Conservation (phyloP, 208 protist genomes). For the Polymyxa betae region DNA sequence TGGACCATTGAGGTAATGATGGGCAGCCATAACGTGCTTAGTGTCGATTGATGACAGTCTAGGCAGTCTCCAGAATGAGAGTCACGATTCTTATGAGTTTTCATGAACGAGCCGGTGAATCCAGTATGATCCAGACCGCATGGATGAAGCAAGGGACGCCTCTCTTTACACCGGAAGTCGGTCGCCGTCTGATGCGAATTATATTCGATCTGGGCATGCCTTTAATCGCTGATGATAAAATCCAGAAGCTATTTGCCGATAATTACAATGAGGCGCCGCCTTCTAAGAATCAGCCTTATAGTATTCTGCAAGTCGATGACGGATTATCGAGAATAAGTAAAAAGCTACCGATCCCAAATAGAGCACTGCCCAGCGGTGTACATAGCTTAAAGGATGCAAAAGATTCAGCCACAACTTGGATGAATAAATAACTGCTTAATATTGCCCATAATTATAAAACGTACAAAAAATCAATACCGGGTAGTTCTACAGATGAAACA, state of each 20-base stretch:
- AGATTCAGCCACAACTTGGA: slow-evolving; percentile 25
- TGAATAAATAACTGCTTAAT: neutral
- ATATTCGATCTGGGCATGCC: slow-evolving; percentile 13
- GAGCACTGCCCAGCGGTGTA: neutral
- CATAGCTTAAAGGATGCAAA: slow-evolving; percentile 2
- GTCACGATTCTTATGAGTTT: slow-evolving; percentile 2
- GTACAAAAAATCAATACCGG: too few species aligned
- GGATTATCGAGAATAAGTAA: neutral
- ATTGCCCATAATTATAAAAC: too few species aligned
- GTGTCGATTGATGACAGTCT: neutral
- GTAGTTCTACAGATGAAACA: too few species aligned
- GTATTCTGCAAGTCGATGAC: slow-evolving; percentile 9
- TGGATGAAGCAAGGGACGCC: neutral
- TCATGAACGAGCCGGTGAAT: slow-evolving; percentile 8
- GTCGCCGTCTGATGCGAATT: neutral
- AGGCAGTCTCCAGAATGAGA: neutral
- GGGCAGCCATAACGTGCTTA: neutral
- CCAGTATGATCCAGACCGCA: neutral
- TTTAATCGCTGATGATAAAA: neutral
- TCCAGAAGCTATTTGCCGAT: neutral
- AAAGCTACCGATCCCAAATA: neutral
- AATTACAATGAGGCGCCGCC: neutral
- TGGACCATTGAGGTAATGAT: slow-evolving; percentile 20
- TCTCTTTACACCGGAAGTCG: neutral
- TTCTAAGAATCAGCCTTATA: too few species aligned